Evolutionary conservation across 495 filamentous ascomycete genomes (phyloP).

Genomic region (Podospora didyma): DNA sequence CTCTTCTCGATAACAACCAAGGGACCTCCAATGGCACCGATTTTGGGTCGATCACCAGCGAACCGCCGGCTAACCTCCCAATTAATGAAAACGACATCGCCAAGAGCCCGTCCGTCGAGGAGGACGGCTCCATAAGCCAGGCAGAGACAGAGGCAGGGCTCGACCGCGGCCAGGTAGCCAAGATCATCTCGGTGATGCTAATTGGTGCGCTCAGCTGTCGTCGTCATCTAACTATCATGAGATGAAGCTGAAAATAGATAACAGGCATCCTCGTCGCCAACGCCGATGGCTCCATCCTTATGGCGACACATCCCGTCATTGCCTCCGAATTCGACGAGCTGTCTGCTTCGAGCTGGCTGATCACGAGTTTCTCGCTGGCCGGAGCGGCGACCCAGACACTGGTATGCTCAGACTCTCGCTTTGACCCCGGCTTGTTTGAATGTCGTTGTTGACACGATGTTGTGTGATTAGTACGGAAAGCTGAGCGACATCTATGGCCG

Average conservation of each 20-base stretch:
- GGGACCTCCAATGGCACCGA: too few relatives aligned
- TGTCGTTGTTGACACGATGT: neutral
- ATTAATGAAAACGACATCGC: neutral
- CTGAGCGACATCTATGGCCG: slow-evolving; percentile 50
- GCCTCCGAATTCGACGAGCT: slow-evolving; percentile 64
- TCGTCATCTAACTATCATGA: too few relatives aligned
- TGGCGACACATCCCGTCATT: slow-evolving; percentile 59
- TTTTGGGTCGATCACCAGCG: too few relatives aligned
- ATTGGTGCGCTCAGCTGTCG: slow-evolving; percentile 19
- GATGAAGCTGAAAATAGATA: neutral
- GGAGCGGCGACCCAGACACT: slow-evolving; percentile 56
- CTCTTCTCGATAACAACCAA: neutral
- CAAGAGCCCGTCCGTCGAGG: neutral
- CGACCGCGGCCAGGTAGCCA: slow-evolving; percentile 6
- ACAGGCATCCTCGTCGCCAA: slow-evolving; percentile 63
- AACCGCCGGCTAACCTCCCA: neutral
- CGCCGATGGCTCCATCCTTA: slow-evolving; percentile 57
- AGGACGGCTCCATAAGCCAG: neutral
- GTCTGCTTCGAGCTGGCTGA: slow-evolving; percentile 61
- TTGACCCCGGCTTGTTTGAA: neutral
- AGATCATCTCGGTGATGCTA: slow-evolving; percentile 25
- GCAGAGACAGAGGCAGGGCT: neutral
- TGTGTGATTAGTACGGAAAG: slow-evolving; percentile 41
- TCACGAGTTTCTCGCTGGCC: slow-evolving; percentile 59
- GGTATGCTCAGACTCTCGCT: slow-evolving; percentile 27